phyloP scores from a whole-genome alignment of 75 land plant species.

The Pinus tabuliformis region DNA sequence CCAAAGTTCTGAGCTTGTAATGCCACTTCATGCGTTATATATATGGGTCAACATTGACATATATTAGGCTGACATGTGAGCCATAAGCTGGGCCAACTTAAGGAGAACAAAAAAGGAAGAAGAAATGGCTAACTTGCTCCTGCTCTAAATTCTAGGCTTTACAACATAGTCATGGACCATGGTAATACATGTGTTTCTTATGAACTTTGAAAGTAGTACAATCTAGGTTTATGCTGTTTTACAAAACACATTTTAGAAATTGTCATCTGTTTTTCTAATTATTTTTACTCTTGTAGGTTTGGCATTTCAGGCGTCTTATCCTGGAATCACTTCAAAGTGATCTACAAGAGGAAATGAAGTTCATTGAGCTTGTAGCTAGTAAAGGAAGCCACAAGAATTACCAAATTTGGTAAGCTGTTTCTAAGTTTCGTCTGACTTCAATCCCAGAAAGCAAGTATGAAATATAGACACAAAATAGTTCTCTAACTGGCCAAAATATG shows the following conservation, averaged over 20 bases:
- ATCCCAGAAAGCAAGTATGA: not conserved
- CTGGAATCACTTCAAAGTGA: slow-evolving; percentile 66
- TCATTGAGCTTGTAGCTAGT: slow-evolving; percentile 44
- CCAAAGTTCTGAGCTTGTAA: no score
- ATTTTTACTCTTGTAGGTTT: slow-evolving; percentile 48
- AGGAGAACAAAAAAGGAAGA: no score
- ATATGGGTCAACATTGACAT: no score
- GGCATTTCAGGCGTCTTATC: slow-evolving; percentile 94
- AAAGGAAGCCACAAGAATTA: slow-evolving; percentile 76
- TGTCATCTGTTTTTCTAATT: not conserved
- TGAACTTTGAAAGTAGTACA: not conserved
- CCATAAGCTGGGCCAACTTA: no score
- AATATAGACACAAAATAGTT: not conserved
- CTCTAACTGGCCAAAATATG: not conserved
- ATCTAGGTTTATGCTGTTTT: not conserved
- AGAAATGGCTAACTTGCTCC: not conserved
- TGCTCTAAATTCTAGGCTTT: not conserved
- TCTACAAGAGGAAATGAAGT: slow-evolving; percentile 66
- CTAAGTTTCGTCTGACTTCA: not conserved
- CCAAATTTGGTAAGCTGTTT: slow-evolving; percentile 71
- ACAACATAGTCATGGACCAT: not conserved
- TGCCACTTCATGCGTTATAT: no score
- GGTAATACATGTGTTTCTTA: not conserved
- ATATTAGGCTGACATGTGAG: no score
- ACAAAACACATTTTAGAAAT: not conserved